Base-by-base conservation (phyloP, 2,329 filamentous ascomycete genomes). In the Dactylonectria macrodidyma region DNA sequence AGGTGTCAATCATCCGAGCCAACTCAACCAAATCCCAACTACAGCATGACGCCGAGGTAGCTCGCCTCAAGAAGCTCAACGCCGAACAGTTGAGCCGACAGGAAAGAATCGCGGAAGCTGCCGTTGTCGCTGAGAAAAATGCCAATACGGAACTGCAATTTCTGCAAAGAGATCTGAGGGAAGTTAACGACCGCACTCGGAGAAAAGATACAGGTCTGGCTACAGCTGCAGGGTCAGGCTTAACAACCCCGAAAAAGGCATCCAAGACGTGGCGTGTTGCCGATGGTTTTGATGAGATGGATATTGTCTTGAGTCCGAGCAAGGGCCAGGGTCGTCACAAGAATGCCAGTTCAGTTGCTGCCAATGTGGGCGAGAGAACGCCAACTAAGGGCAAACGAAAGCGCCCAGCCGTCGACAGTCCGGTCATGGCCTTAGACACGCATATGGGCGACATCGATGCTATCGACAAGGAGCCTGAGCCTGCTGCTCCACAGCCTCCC, bases 221-320 rank as follows among this genome's bases (percentile, higher is more conserved):
- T 51, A 60, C 71, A 6, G 67, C 62, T 52, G 59, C 71, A 5
- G 67, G 62, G 30, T 65, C 57, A 16, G 77, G 77, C 22, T 36
- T 71, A 10, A 86, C 84, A 1, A 93, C 92, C 0, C 91, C 91
- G 2, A 93, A 86, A 75, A 91, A 89, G 77, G 77, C 81, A 1
- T 80, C 85, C 33, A 90, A 87, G 77, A 80, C 83, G 1, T 88
- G 88, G 80, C 84, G 87, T 1, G 83, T 92, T 57, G 87, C 92
- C 1, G 93, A 96, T 79, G 93, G 93, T 0, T 96, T 96, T 74
- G 92, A 95, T 67, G 90, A 93, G 67, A 83, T 89, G 70, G 88
- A 90, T 68, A 83, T 89, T 62, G 82, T 84, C 8, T 77, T 79
- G 5, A 90, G 88, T 63, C 88, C 88, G 1, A 86, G 80, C 75